These are phyloP conservation scores for Clitoria ternatea DNA, from an alignment of 306 rosid species.

Conservation along the genomic window DNA sequence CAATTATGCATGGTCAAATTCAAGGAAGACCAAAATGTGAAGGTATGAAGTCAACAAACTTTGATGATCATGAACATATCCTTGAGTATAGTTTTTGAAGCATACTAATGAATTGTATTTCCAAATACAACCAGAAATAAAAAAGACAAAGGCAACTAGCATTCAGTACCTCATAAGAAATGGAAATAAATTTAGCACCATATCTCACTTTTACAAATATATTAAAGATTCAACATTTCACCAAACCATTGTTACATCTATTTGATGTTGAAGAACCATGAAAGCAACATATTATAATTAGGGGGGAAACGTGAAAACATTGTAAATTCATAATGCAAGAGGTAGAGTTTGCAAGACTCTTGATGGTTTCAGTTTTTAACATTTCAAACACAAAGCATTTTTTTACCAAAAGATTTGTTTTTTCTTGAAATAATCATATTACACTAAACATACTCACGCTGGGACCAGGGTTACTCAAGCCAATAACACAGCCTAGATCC, in stretches of 20 bases:
- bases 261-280: background rate
- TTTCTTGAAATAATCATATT: background rate
- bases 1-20: conserved; percentile 16
- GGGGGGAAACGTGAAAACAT: conserved; percentile 1
- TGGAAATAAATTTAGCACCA: conserved; percentile 11
- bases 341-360: conserved; percentile 3
- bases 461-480: conserved; percentile 2
- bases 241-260: background rate
- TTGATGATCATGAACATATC: background rate
- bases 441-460: conserved; percentile 2
- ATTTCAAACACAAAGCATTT: no score
- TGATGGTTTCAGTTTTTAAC: background rate
- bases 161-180: background rate
- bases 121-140: background rate
- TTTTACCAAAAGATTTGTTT: no score
- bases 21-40: conserved; percentile 4
- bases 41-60: background rate
- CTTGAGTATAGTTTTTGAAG: conserved; percentile 4
- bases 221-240: background rate
- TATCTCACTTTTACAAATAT: background rate
- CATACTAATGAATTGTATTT: background rate
- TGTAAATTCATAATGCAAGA: background rate
- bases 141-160: background rate
- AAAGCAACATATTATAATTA: conserved; percentile 6
- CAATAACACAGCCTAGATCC: background rate